A percentile compares a stretch with the other conserved stretches of the same genome.
phyloP scores from a whole-genome alignment of 805 yeast genomes.

The Tetrapisispora namnaoensis region DNA sequence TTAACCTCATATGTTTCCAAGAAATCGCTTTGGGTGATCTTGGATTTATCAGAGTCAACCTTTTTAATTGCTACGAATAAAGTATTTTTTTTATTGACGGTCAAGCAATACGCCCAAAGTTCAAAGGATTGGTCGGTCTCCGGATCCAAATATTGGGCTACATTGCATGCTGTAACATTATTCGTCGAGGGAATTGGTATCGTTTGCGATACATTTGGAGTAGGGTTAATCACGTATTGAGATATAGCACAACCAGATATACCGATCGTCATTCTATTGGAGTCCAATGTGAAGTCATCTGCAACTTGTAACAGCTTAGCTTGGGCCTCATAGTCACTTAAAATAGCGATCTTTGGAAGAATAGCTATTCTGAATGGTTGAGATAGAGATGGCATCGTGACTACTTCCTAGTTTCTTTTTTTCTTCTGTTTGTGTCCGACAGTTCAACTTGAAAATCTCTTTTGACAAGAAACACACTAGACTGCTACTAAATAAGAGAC shows the following conservation, averaged over 20 bases:
- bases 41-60: constrained; percentile 7
- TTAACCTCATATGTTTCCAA: constrained; percentile 9
- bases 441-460: background rate
- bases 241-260: constrained; percentile 28
- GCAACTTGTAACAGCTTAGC: constrained; percentile 19
- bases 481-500: no score
- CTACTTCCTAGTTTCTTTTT: background rate
- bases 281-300: constrained; percentile 11
- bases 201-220: constrained; percentile 27
- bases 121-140: constrained; percentile 9
- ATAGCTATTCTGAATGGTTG: constrained; percentile 28
- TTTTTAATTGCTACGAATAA: constrained; percentile 11
- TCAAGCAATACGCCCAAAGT: constrained; percentile 19
- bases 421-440: background rate
- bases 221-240: constrained; percentile 29
- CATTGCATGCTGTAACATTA: constrained; percentile 26
- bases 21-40: constrained; percentile 9
- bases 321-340: constrained; percentile 20
- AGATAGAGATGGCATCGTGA: constrained; percentile 25
- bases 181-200: constrained; percentile 28
- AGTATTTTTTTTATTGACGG: constrained; percentile 14
- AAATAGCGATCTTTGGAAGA: constrained; percentile 25
- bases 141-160: constrained; percentile 8
- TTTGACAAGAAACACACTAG: no score
- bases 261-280: constrained; percentile 27